Evolutionary conservation across 2,329 filamentous ascomycete species (phyloP).

Genomic region (Dichotomopilus funicola): DNA sequence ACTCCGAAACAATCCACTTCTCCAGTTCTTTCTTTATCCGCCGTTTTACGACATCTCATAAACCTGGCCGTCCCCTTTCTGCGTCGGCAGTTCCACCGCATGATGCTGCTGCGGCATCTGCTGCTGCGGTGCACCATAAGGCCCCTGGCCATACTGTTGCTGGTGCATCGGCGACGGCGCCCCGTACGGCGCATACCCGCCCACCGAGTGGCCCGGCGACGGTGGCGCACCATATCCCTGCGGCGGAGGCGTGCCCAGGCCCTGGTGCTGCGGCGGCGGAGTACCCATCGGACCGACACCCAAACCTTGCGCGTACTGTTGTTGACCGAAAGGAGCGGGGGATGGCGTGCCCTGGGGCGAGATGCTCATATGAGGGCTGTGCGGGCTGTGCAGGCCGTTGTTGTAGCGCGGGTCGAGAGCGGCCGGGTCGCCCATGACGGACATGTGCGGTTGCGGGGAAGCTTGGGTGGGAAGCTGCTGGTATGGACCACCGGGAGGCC

Average conservation of each 20-base stretch:
- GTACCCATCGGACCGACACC: background rate
- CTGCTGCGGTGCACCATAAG: background rate
- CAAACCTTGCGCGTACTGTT: background rate
- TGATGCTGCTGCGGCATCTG: background rate
- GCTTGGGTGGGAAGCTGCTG: background rate
- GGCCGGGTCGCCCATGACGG: background rate
- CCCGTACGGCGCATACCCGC: background rate
- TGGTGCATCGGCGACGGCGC: conserved; percentile 3
- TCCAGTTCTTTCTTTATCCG: background rate
- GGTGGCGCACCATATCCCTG: background rate
- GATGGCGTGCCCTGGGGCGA: conserved; percentile 1
- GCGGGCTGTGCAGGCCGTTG: too few relatives aligned
- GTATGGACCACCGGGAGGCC: background rate
- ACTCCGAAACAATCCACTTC: background rate
- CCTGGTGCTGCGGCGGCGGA: background rate
- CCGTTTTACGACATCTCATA: conserved; percentile 10
- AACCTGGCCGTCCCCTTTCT: conserved; percentile 15
- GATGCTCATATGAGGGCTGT: background rate
- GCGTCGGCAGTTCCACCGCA: conserved; percentile 11
- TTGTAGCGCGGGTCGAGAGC: too few relatives aligned
- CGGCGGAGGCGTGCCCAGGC: background rate
- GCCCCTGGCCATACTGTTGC: background rate
- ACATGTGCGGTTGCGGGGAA: background rate
- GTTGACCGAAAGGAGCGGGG: background rate
- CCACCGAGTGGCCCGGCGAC: background rate